Percentiles rank a stretch among this genome's conserved stretches.
These are phyloP conservation scores for Aspergillus hiratsukae DNA, from an alignment of 2,329 filamentous ascomycete genomes.

Conservation along the genomic window DNA sequence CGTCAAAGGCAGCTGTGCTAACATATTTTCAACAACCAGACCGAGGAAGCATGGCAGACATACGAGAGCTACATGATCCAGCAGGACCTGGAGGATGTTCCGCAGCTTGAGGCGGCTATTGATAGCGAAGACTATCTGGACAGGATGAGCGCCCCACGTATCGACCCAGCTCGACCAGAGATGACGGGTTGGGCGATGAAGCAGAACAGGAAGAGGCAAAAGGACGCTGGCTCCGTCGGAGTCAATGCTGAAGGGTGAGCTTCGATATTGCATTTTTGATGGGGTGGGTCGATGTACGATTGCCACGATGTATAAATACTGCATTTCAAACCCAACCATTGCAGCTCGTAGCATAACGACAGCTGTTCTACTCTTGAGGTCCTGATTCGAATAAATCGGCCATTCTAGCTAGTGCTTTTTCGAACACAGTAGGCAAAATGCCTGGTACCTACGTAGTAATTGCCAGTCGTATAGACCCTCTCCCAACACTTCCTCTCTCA, in stretches of 20 bases:
- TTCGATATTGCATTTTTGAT: not conserved
- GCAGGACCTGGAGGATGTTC: conserved; percentile 40
- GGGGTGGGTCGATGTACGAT: conserved; percentile 5
- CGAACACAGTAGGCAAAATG: not conserved
- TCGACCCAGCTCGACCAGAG: conserved; percentile 41
- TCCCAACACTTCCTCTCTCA: not conserved
- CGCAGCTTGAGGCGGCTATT: conserved; percentile 52
- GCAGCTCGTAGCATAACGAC: not conserved
- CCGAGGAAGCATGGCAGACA: conserved; percentile 67
- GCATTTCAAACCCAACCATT: not conserved
- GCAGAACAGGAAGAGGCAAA: conserved; percentile 36
- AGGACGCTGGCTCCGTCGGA: conserved; percentile 14
- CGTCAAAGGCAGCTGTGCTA: conserved; percentile 1
- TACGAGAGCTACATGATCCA: conserved; percentile 70
- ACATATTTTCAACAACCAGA: conserved; percentile 27
- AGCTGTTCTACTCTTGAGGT: not conserved
- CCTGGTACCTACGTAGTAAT: not conserved
- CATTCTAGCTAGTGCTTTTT: not conserved
- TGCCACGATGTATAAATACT: not conserved
- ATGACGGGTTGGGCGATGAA: conserved; percentile 44
- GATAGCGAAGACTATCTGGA: conserved; percentile 59
- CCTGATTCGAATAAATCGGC: not conserved
- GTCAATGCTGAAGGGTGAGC: conserved; percentile 14
- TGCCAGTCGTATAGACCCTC: not conserved
- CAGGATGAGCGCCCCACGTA: conserved; percentile 54